Conservation (phyloP, 2,329 filamentous ascomycete species). For the Trichoderma guizhouense region DNA sequence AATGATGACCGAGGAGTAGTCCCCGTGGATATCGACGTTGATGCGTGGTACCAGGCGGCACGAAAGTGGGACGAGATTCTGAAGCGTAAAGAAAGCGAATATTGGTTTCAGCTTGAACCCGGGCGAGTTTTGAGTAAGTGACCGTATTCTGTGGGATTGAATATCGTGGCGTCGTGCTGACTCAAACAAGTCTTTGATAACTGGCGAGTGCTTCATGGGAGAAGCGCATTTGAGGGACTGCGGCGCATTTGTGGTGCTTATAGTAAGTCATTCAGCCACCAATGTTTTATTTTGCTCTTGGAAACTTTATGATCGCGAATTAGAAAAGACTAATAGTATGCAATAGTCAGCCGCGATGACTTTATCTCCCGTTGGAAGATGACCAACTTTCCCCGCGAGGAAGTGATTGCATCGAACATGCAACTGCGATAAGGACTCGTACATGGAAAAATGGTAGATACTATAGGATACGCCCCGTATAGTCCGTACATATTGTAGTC, state of each 20-base stretch:
- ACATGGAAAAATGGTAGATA: not conserved
- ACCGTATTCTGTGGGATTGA: rapidly evolving
- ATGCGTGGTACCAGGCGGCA: slow-evolving; percentile 76
- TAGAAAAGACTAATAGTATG: not conserved
- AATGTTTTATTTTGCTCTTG: not conserved
- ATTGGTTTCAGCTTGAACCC: slow-evolving; percentile 77
- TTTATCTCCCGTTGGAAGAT: slow-evolving; percentile 73
- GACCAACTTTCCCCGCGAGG: slow-evolving; percentile 57
- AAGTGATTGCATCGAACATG: slow-evolving; percentile 40
- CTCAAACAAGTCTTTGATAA: slow-evolving; percentile 77
- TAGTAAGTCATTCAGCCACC: slow-evolving; percentile 53
- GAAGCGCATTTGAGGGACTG: slow-evolving; percentile 77
- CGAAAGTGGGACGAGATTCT: slow-evolving; percentile 70
- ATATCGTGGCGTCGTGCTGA: not conserved
- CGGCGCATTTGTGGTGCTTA: slow-evolving; percentile 90
- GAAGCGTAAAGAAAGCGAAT: slow-evolving; percentile 61
- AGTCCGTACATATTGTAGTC: not conserved
- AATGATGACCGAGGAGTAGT: slow-evolving; percentile 79
- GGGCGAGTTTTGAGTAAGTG: slow-evolving; percentile 70
- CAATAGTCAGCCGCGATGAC: slow-evolving; percentile 72
- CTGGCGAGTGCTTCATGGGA: slow-evolving; percentile 88
- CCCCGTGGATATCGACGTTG: slow-evolving; percentile 49
- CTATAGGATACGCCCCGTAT: not conserved
- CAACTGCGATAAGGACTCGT: slow-evolving; percentile 24
- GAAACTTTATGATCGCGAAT: not conserved